These are phyloP conservation scores for Leccinum angustisporum DNA, from an alignment of 1,284 basidiomycete genomes.

Conservation along the genomic window DNA sequence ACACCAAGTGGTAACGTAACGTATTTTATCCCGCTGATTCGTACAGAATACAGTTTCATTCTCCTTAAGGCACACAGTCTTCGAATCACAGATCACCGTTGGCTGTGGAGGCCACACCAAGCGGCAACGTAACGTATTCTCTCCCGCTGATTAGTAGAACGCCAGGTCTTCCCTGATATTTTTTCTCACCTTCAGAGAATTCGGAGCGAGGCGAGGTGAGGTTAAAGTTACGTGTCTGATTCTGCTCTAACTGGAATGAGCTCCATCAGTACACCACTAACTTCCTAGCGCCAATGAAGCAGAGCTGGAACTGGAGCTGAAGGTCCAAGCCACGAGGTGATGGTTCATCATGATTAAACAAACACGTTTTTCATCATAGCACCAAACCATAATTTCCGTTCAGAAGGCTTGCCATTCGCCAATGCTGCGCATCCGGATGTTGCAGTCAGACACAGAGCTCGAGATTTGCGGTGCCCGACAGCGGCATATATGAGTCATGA, in stretches of 20 bases:
- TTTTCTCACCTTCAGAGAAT: no score
- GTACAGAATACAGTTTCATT: background rate
- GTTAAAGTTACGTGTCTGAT: no score
- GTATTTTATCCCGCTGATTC: background rate
- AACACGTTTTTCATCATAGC: background rate
- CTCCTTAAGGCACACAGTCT: background rate
- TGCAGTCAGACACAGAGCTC: background rate
- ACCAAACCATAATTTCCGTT: background rate
- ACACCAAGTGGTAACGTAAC: background rate
- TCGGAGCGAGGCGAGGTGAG: no score
- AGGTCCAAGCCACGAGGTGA: background rate
- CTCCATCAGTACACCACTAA: background rate
- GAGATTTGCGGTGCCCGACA: background rate
- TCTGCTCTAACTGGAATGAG: no score
- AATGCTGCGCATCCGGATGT: background rate
- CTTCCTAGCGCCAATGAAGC: background rate
- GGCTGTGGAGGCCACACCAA: background rate
- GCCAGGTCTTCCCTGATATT: background rate
- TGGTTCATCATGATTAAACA: background rate
- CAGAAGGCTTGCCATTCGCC: no score
- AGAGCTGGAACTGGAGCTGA: background rate
- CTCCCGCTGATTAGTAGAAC: background rate
- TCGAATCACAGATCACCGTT: background rate
- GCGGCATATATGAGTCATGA: background rate
- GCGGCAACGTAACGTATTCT: background rate